These are phyloP conservation scores for Carex littledalei DNA, from an alignment of 176 grass and related monocot species.

Conservation along the genomic window DNA sequence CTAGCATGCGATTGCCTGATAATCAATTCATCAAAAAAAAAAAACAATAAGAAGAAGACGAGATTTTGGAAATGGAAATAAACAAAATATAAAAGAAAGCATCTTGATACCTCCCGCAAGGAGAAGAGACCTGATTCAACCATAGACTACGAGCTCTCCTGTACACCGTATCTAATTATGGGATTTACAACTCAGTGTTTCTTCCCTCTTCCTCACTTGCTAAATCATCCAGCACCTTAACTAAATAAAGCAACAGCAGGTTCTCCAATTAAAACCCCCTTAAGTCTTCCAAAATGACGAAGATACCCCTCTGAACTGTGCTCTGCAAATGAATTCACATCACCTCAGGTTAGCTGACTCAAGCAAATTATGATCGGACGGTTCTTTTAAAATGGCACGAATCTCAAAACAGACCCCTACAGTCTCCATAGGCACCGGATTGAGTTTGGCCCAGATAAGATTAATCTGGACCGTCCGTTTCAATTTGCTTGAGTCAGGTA, in stretches of 20 bases:
- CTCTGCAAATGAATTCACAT: not conserved
- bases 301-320: constrained; percentile 1
- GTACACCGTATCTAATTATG: not conserved
- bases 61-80: not conserved
- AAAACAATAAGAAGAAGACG: not conserved
- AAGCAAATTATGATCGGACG: too few species aligned
- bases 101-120: constrained; percentile 14
- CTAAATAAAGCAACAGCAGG: constrained; percentile 27
- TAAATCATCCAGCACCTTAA: not conserved
- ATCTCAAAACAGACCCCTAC: too few species aligned
- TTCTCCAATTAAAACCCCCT: not conserved
- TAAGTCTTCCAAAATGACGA: not conserved
- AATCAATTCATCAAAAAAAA: too few species aligned
- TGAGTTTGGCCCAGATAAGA: too few species aligned
- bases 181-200: not conserved
- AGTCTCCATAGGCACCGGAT: too few species aligned
- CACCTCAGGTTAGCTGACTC: too few species aligned
- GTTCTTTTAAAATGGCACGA: too few species aligned
- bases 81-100: not conserved
- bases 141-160: not conserved
- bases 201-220: not conserved
- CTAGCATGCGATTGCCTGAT: too few species aligned
- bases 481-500: too few species aligned
- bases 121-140: constrained; percentile 25
- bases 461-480: too few species aligned